Base-by-base conservation (phyloP, 2,329 filamentous ascomycete species). In the Metarhizium guizhouense region DNA sequence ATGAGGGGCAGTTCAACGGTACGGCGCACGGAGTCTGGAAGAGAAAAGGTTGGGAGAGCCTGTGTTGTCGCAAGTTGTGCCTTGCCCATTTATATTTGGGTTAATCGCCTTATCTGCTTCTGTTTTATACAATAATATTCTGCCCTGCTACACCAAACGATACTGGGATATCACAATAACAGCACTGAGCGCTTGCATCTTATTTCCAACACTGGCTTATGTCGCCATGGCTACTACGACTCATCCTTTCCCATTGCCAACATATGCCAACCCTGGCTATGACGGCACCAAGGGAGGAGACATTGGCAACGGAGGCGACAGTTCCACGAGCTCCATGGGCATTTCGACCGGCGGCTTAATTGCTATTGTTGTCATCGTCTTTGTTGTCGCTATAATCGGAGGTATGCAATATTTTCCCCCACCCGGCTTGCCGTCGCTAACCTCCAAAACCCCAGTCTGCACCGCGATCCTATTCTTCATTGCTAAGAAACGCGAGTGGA, bases 401-500 rank as follows among this genome's bases (percentile, higher is more conserved):
- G 81, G 88, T 92, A 76, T 67, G 82, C 68, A 29, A 47, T 48
- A 16, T 8, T 20, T 25, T 25, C 25, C 25, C 29, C 8, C 48
- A n/a, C 14, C 18, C n/a, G 20, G 29, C n/a, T 29, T 8, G 52
- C 6, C 29, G 11, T 30, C 13, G 42, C 25, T 16, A 11, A 20
- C 2, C 16, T 25, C n/a, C 25, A 14, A 34, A 3, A 40, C 5
- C 25, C 45, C 61, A 87, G 87, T 85, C 59, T 77, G 76, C 25
- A 85, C 80, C 38, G 81, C 84, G 3, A 73, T 83, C 2, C 81
- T 94, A 32, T 95, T 88, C 74, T 90, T 86, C 69, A 68, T 93
- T 42, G 87, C 90, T 55, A 94, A 94, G 77, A 91, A 90, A 74
- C 83, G 85, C 50, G 88, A 92, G 70, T 94, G 90, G 90, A 87